Evolutionary conservation across 805 yeast genomes (phyloP).

Genomic region (Cyberlindnera meyerae): DNA sequence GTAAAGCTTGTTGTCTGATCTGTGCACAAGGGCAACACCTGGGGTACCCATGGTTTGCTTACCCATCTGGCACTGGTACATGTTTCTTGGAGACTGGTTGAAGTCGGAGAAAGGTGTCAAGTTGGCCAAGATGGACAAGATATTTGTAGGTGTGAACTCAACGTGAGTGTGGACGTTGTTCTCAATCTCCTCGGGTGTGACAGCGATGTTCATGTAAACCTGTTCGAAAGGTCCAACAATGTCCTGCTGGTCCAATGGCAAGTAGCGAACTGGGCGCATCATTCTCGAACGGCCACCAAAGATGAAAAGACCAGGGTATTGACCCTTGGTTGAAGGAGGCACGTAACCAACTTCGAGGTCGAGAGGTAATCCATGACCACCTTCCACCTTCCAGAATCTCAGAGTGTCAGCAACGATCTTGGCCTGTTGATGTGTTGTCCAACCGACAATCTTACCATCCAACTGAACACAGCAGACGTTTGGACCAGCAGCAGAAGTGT

Average conservation of each 20-base stretch:
- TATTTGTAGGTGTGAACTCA: constrained; percentile 92
- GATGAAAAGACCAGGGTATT: constrained; percentile 90
- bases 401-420: constrained; percentile 81
- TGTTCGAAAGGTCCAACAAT: constrained; percentile 97
- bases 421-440: constrained; percentile 91
- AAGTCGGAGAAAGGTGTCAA: constrained; percentile 97
- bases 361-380: constrained; percentile 68
- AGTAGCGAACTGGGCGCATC: constrained; percentile 92
- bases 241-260: constrained; percentile 79
- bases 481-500: constrained; percentile 84
- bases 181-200: constrained; percentile 85
- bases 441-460: constrained; percentile 89
- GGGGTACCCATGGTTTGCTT: constrained; percentile 99
- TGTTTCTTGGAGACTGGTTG: constrained; percentile 98
- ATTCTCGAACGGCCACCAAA: constrained; percentile 92
- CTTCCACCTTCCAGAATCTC: constrained; percentile 89
- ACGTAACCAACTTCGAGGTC: constrained; percentile 92
- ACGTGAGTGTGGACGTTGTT: constrained; percentile 83
- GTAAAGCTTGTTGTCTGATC: constrained; percentile 93
- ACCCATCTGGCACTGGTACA: constrained; percentile 99
- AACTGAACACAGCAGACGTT: constrained; percentile 83
- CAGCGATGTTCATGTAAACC: constrained; percentile 94
- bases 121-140: constrained; percentile 90
- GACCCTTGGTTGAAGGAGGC: constrained; percentile 94
- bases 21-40: constrained; percentile 87